Evolutionary conservation across 148 eudicot genomes (phyloP), one percentile per base, ranked within the genome.

Genomic region (Fagopyrum tataricum): DNA sequence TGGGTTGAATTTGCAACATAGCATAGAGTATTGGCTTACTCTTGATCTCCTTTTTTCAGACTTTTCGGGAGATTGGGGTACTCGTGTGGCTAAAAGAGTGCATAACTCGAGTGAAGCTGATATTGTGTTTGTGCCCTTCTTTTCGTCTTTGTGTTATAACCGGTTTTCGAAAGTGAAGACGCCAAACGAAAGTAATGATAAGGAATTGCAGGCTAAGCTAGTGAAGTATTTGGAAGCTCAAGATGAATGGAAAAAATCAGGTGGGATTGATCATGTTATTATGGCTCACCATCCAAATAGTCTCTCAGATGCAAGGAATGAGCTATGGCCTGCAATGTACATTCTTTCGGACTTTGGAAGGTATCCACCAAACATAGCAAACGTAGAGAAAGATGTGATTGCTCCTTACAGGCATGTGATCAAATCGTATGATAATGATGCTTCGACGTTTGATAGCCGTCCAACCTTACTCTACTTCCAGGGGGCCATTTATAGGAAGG

Each of bases 211-310:
- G 75, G 82, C 90, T 66, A 87, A 92, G 77, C 78, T 96, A 82
- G 97, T 90, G 2, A 72, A 77, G 55, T 92, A 78, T 77, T 74
- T 96, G 84, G 81, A 76, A 51, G 67, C 81, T 73, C 97, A 88
- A 75, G 87, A 86, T 71, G 99, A 92, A 76, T 96, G 99, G 99
- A 92, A 88, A 79, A 86, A 80, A 69, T 90, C 96, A 1, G 89
- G 91, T 20, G 99, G 99, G 23, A 82, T 78, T 14, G 96, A 96
- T 76, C 99, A 96, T 76, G 78, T 96, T 67, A 85, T 96, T 39
- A 7, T 92, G 74, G 99, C 99, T 48, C 99, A 96, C 62, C 99
- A 96, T 82, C 99, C 97, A 4, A 96, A 96, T 75, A 92, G 99
- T 78, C 80, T 96, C 21, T 78, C 87, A 68, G 88, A 92, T 70